Percentiles rank a stretch among this genome's conserved stretches.
phyloP scores from a whole-genome alignment of 2,329 filamentous ascomycete species.

The Curvularia sp. region DNA sequence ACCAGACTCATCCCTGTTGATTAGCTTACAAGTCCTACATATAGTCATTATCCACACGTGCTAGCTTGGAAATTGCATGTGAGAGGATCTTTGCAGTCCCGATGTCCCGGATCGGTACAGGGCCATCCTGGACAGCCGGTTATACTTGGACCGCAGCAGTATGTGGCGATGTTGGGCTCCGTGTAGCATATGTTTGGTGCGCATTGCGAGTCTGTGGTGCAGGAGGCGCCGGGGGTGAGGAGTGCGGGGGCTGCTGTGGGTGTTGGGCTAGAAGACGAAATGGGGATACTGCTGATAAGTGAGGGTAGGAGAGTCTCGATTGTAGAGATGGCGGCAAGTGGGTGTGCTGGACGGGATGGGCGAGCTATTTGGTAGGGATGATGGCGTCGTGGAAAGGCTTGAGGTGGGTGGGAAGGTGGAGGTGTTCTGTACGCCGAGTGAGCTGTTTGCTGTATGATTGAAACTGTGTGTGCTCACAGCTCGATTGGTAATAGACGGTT shows the following conservation, averaged over 20 bases:
- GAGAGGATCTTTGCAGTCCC: not conserved
- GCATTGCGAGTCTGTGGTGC: not conserved
- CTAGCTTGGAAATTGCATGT: not conserved
- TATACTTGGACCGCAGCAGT: not conserved
- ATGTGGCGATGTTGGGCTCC: not conserved
- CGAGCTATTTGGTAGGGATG: not conserved
- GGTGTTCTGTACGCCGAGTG: not conserved
- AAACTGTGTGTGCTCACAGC: not conserved
- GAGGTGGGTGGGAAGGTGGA: not conserved
- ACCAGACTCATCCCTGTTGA: too few relatives aligned
- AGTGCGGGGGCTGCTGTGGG: not conserved
- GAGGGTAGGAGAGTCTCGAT: not conserved
- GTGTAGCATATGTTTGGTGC: conserved; percentile 4
- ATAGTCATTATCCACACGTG: not conserved
- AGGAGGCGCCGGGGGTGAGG: not conserved
- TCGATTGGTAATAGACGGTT: not conserved
- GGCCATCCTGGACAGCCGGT: not conserved
- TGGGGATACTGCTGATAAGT: not conserved
- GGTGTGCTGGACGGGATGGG: not conserved
- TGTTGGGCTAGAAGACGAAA: not conserved
- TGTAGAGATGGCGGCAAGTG: not conserved
- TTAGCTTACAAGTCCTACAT: too few relatives aligned
- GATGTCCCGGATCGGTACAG: not conserved
- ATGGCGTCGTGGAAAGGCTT: not conserved
- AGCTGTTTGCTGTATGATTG: not conserved